A percentile compares a stretch with the other conserved stretches of the same genome.
Conservation (phyloP, 179 eudicot species). For the Vitellaria paradoxa region DNA sequence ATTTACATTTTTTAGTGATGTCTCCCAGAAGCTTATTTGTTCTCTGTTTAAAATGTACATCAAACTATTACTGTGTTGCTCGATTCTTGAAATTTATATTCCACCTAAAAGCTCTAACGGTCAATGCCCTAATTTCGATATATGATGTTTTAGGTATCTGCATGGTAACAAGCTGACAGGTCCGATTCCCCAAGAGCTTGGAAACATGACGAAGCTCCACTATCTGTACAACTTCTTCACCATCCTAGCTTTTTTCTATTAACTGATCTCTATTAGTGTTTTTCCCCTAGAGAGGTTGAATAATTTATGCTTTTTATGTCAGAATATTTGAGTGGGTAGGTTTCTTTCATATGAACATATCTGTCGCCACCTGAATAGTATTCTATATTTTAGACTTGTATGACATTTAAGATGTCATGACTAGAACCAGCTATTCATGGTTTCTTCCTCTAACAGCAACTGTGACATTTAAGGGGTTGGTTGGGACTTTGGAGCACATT, state of each 20-base stretch:
- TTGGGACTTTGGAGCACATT: neutral
- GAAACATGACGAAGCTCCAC: constrained; percentile 95
- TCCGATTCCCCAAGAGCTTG: constrained; percentile 29
- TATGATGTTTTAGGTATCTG: constrained; percentile 57
- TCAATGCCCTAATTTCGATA: neutral
- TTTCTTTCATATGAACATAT: neutral
- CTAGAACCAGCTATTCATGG: neutral
- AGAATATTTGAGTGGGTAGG: neutral
- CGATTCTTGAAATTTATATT: neutral
- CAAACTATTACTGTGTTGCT: neutral
- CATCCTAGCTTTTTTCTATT: neutral
- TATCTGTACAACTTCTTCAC: constrained; percentile 55
- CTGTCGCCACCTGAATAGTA: neutral
- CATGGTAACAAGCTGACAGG: constrained; percentile 49
- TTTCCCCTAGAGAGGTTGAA: constrained; percentile 61
- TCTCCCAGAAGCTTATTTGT: neutral
- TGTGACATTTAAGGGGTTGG: neutral
- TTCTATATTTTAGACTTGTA: neutral
- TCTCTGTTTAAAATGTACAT: neutral
- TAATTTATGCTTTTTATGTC: too few relatives aligned
- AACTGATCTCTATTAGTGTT: constrained; percentile 55
- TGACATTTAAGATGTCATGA: neutral
- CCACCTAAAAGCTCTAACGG: neutral
- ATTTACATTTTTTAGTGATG: neutral
- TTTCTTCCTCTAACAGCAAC: neutral